Base-by-base conservation (phyloP, 1,284 basidiomycete genomes). In the Apiotrichum laibachii region DNA sequence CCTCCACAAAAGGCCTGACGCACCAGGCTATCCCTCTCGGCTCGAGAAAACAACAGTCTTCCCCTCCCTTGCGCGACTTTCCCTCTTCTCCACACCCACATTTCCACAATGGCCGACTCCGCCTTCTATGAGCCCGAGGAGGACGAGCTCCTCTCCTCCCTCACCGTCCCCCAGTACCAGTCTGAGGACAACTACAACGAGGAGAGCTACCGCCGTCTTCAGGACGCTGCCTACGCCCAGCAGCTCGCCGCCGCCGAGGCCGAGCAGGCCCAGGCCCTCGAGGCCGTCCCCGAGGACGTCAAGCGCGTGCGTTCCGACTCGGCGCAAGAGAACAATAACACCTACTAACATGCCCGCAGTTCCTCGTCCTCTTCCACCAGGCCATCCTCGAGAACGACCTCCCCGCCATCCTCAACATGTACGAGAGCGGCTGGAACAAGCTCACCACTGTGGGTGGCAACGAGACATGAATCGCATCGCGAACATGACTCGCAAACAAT, bases 391-490 rank as follows among this genome's bases (percentile, higher is more conserved):
- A 90, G 52, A 92, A 92, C 75, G 92, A 94, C 75, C 83, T 93
- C 6, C 81, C 86, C 2, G 89, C 93, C 70, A 95, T 96, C 68
- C 91, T 88, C 18, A 84, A 88, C 43, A 91, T 92, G 61, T 97
- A 97, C 72, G 93, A 96, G 80, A 90, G 88, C 62, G 93, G 92
- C 31, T 97, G 95, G 94, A 97, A 93, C 79, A 88, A 90, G 64
- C 85, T 94, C 72, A 96, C 94, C 1, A 71, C 73, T 66, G 71
- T 73, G 52, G 50, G 70, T 59, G 47, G 52, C 51, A 49, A 52
- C 16, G 11, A 5, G 26, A 31, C 19, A 43, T 31, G 26, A 31
- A 31, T 43, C 19, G n/a, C n/a, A n/a, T n/a, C n/a, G n/a, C n/a
- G 5, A 33, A 51, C 22, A 43, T 21, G 11, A 12, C 2, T 16